Evolutionary conservation across 345 rosid species (phyloP).

Genomic region (Ailanthus altissimus): DNA sequence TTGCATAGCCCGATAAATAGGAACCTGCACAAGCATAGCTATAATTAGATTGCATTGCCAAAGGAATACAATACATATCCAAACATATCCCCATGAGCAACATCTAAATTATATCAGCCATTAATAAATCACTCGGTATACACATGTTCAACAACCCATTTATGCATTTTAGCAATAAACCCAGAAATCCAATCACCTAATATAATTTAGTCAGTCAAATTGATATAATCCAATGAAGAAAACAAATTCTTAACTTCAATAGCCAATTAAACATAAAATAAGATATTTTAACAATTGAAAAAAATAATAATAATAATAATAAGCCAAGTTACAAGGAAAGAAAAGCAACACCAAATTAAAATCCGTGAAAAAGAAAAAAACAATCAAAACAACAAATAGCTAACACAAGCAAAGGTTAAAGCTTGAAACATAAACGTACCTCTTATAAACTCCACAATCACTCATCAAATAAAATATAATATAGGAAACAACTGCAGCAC

Average conservation of each 20-base stretch:
- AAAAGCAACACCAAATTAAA: neutral
- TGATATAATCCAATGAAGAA: neutral
- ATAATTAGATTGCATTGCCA: constrained; percentile 19
- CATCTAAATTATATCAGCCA: neutral
- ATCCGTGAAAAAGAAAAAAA: neutral
- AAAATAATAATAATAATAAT: too few species aligned
- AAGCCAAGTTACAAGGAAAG: neutral
- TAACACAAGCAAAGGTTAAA: constrained; percentile 10
- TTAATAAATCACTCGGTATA: constrained; percentile 6
- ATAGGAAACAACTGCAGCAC: constrained; percentile 35
- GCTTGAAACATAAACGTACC: constrained; percentile 31
- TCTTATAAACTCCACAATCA: constrained; percentile 25
- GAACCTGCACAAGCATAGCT: constrained; percentile 29
- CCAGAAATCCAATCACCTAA: constrained; percentile 15
- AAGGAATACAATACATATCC: neutral
- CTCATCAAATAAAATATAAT: constrained; percentile 33
- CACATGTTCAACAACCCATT: neutral
- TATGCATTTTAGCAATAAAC: neutral
- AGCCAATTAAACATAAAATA: neutral
- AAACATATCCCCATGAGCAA: constrained; percentile 1
- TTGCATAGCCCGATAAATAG: constrained; percentile 10
- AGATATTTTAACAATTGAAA: neutral
- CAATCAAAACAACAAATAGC: neutral
- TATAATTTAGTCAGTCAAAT: neutral
- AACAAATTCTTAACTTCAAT: neutral